These are phyloP conservation scores for Colletotrichum trifolii DNA, from an alignment of 2,329 filamentous ascomycete species.

Conservation along the genomic window DNA sequence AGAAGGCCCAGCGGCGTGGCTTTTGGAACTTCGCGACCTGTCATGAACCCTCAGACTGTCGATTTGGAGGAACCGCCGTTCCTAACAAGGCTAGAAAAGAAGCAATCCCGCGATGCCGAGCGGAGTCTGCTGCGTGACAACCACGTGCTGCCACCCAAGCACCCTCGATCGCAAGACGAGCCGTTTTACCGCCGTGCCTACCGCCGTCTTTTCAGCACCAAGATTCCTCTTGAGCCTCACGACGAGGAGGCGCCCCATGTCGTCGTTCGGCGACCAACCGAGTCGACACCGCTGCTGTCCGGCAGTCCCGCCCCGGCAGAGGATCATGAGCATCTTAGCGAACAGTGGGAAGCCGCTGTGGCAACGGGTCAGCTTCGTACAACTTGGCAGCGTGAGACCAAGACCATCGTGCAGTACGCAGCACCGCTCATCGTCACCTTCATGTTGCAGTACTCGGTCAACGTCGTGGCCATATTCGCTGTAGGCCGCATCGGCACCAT, in stretches of 20 bases:
- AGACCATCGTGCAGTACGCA: slow-evolving; percentile 80
- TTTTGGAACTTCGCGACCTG: slow-evolving; percentile 76
- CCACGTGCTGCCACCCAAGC: slow-evolving; percentile 72
- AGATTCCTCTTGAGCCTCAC: slow-evolving; percentile 51
- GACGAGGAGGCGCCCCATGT: slow-evolving; percentile 52
- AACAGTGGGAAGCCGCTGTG: slow-evolving; percentile 89
- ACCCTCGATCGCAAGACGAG: slow-evolving; percentile 48
- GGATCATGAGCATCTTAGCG: slow-evolving; percentile 68
- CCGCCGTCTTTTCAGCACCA: slow-evolving; percentile 65
- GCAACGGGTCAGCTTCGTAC: slow-evolving; percentile 84
- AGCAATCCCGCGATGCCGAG: slow-evolving; percentile 68
- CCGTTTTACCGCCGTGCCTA: slow-evolving; percentile 56
- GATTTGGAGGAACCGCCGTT: slow-evolving; percentile 52
- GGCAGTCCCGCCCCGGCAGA: slow-evolving; percentile 32
- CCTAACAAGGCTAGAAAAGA: slow-evolving; percentile 66
- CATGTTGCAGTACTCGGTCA: slow-evolving; percentile 84
- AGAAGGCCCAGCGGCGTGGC: slow-evolving; percentile 82
- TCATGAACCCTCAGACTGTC: slow-evolving; percentile 68
- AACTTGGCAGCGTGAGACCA: slow-evolving; percentile 90
- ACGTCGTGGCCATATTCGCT: slow-evolving; percentile 83
- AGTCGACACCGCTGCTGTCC: slow-evolving; percentile 54
- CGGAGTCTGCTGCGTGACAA: slow-evolving; percentile 73
- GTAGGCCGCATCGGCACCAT: slow-evolving; percentile 80
- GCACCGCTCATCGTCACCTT: slow-evolving; percentile 79
- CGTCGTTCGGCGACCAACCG: slow-evolving; percentile 49